A percentile compares a stretch with the other conserved stretches of the same genome.
Conservation (phyloP, 768 basidiomycete genomes). For the Serendipita indica region DNA sequence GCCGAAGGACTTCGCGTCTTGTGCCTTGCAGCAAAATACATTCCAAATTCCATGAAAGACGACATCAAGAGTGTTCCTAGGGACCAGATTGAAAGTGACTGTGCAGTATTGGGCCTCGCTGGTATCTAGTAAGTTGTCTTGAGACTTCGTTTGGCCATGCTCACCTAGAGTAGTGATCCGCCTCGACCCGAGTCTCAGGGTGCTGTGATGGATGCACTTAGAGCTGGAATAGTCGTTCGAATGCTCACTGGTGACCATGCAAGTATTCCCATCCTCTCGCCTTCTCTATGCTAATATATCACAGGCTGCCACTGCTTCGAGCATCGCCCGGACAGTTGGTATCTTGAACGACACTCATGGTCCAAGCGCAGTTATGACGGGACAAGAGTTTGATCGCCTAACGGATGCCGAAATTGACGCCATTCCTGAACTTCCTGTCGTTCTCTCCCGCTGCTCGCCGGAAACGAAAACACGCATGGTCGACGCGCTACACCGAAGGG, state of each 20-base stretch:
- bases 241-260: constrained; percentile 43
- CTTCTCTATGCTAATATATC: neutral
- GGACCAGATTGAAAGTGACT: constrained; percentile 33
- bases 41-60: constrained; percentile 16
- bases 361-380: constrained; percentile 24
- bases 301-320: constrained; percentile 33
- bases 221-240: constrained; percentile 35
- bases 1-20: constrained; percentile 25
- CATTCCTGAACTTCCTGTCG: constrained; percentile 34
- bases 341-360: constrained; percentile 25
- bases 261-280: neutral
- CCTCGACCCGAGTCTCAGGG: constrained; percentile 39
- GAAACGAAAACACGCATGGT: constrained; percentile 55
- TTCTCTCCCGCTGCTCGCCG: constrained; percentile 48
- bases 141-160: neutral
- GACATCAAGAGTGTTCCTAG: constrained; percentile 23
- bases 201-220: constrained; percentile 36
- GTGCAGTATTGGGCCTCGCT: constrained; percentile 37
- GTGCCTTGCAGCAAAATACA: constrained; percentile 20
- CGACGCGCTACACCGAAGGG: constrained; percentile 37
- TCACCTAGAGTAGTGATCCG: constrained; percentile 25
- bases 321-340: constrained; percentile 37
- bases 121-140: constrained; percentile 27
- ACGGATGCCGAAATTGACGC: constrained; percentile 38
- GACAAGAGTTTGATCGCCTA: constrained; percentile 38